Evolutionary conservation across 2,329 filamentous ascomycete species (phyloP).

Genomic region (Trichoderma atrobrunneum): DNA sequence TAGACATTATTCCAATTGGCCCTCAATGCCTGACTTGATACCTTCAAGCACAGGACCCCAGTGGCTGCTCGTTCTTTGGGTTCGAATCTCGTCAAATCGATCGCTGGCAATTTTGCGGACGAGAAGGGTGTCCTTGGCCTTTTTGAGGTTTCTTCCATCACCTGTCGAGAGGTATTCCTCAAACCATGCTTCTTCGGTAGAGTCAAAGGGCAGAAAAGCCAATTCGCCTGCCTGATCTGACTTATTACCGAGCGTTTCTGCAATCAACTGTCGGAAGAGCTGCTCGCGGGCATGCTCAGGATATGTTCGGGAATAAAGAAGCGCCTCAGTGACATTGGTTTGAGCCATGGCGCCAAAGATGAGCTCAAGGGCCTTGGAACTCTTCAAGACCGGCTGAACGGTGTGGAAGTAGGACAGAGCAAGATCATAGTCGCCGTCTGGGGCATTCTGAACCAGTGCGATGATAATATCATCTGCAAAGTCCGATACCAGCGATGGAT

Average conservation of each 20-base stretch:
- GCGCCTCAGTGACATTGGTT: conserved; percentile 68
- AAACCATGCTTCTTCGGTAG: conserved; percentile 71
- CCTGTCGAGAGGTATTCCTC: conserved; percentile 64
- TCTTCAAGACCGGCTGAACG: conserved; percentile 69
- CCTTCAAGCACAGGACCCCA: conserved; percentile 53
- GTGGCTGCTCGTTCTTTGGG: conserved; percentile 43
- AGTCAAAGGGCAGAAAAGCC: conserved; percentile 68
- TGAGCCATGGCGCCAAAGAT: conserved; percentile 68
- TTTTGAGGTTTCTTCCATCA: conserved; percentile 61
- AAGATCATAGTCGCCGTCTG: conserved; percentile 59
- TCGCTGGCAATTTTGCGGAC: conserved; percentile 71
- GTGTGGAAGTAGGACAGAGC: conserved; percentile 77
- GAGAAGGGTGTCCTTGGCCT: conserved; percentile 69
- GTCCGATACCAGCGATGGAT: conserved; percentile 75
- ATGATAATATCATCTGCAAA: conserved; percentile 81
- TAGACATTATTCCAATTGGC: conserved; percentile 29
- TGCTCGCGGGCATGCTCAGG: conserved; percentile 58
- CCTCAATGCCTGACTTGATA: conserved; percentile 45
- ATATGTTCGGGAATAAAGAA: conserved; percentile 68
- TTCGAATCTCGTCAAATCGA: conserved; percentile 48
- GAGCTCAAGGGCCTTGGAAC: conserved; percentile 57
- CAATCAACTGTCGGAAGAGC: conserved; percentile 66
- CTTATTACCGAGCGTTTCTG: conserved; percentile 49
- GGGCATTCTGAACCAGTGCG: conserved; percentile 61
- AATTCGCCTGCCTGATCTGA: conserved; percentile 62